These are phyloP conservation scores for Fraxinus cuspidata DNA, from an alignment of 257 asterid species.

Conservation along the genomic window DNA sequence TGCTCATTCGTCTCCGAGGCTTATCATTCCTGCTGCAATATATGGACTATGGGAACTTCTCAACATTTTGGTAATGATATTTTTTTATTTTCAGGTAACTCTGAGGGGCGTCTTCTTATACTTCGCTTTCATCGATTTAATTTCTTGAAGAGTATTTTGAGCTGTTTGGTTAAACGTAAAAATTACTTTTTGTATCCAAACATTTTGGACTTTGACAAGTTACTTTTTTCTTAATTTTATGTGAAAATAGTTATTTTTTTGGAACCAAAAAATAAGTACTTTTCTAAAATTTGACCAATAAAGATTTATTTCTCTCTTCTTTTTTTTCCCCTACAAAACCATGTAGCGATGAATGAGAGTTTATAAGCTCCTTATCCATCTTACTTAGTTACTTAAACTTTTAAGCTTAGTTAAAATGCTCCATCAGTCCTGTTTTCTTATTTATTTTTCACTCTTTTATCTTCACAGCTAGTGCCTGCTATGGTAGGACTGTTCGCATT, in stretches of 20 bases:
- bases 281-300: neutral
- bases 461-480: constrained; percentile 79
- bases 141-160: neutral
- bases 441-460: constrained; percentile 12
- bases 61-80: constrained; percentile 62
- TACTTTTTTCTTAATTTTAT: too few species aligned
- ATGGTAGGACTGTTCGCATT: constrained; percentile 91
- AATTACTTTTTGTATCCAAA: too few species aligned
- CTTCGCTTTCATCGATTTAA: neutral
- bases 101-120: neutral
- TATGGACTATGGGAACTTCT: constrained; percentile 90
- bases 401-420: neutral
- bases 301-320: neutral
- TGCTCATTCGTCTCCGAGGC: constrained; percentile 97
- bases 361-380: too few species aligned
- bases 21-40: constrained; percentile 82
- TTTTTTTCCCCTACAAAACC: too few species aligned
- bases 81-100: constrained; percentile 77
- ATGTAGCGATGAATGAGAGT: too few species aligned
- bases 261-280: neutral
- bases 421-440: neutral
- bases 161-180: neutral
- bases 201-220: neutral
- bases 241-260: too few species aligned
- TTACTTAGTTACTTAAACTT: neutral